Conservation (phyloP, 148 eudicot species). For the Nyssa sinensis region DNA sequence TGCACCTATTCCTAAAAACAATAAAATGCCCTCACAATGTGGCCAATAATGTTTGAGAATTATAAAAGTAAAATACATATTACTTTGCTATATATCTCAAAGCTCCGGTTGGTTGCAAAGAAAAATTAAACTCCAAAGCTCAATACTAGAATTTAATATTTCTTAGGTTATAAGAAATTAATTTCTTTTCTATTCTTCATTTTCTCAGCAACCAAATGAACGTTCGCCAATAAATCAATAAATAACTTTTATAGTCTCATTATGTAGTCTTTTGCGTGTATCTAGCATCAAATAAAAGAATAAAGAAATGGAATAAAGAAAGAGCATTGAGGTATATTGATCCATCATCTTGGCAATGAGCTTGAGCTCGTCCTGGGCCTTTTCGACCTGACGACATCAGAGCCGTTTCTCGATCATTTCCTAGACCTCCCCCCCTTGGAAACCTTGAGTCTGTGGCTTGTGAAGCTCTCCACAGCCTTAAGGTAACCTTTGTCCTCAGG, state of each 20-base stretch:
- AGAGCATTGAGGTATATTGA: conserved; percentile 15
- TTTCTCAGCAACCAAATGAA: not conserved
- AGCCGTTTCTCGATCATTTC: conserved; percentile 70
- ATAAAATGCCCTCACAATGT: no score
- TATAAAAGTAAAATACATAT: no score
- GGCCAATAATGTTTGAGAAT: no score
- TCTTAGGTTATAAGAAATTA: no score
- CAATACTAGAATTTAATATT: no score
- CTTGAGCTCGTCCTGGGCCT: conserved; percentile 79
- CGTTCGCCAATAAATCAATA: no score
- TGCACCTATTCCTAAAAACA: no score
- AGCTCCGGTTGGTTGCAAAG: no score
- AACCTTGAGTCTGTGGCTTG: conserved; percentile 73
- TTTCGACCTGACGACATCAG: conserved; percentile 84
- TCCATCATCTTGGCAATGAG: conserved; percentile 77
- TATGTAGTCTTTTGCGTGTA: not conserved
- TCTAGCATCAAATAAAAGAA: not conserved
- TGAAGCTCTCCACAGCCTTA: conserved; percentile 91
- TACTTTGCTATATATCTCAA: no score
- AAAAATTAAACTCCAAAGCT: no score
- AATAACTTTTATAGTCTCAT: not conserved
- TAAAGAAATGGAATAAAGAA: not conserved
- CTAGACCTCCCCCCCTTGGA: conserved; percentile 71
- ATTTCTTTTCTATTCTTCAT: no score
- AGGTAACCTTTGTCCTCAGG: conserved; percentile 88